A percentile compares a stretch with the other conserved stretches of the same genome.
phyloP scores from a whole-genome alignment of 768 basidiomycete genomes.

The Suillus fuscotomentosus region DNA sequence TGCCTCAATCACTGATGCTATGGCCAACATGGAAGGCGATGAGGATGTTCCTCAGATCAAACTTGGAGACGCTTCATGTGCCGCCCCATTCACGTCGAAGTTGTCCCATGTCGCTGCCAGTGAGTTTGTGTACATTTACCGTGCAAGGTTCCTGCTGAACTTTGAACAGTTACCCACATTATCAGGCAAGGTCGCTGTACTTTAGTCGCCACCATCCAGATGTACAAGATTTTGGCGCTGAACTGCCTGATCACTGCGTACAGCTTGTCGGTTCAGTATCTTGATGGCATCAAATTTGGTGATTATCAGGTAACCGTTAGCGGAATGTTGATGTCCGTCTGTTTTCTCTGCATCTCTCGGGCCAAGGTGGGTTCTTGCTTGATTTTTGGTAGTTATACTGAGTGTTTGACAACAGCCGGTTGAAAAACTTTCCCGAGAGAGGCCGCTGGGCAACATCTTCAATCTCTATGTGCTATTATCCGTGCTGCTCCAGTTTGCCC shows the following conservation, averaged over 20 bases:
- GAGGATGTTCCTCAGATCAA: constrained; percentile 97
- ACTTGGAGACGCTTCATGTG: constrained; percentile 98
- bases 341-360: constrained; percentile 93
- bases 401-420: constrained; percentile 65
- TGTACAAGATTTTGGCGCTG: constrained; percentile 99
- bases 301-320: constrained; percentile 98
- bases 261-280: constrained; percentile 93
- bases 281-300: constrained; percentile 99
- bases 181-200: constrained; percentile 99
- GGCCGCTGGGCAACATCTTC: constrained; percentile 62
- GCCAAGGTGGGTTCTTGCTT: constrained; percentile 65
- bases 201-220: constrained; percentile 96
- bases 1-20: constrained; percentile 72
- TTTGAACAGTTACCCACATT: constrained; percentile 80
- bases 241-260: constrained; percentile 99
- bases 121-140: constrained; percentile 39
- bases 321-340: constrained; percentile 88
- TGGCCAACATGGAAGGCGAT: constrained; percentile 93
- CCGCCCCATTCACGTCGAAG: constrained; percentile 98
- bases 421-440: constrained; percentile 87
- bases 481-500: constrained; percentile 87
- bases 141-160: background rate
- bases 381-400: background rate
- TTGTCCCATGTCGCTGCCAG: constrained; percentile 96
- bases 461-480: constrained; percentile 94